A percentile compares a stretch with the other conserved stretches of the same genome.
Conservation (phyloP, 805 yeast species). For the Saturnispora saitoi region DNA sequence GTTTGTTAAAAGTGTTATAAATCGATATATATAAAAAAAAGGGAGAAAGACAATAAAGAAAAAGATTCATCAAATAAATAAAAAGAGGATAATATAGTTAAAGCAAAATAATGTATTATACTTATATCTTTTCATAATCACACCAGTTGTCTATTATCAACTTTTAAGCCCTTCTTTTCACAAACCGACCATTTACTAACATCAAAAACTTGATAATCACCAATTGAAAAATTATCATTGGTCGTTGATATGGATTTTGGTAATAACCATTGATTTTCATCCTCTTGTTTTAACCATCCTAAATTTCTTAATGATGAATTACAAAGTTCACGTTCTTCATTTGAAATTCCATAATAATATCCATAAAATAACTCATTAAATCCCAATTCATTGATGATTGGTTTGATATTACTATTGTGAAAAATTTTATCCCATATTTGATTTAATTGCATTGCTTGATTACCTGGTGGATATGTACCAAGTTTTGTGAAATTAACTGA, state of each 20-base stretch:
- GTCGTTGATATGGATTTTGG: constrained; percentile 30
- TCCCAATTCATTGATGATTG: constrained; percentile 24
- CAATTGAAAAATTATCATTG: constrained; percentile 34
- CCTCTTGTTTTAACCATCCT: constrained; percentile 30
- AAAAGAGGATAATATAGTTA: not conserved
- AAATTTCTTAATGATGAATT: constrained; percentile 27
- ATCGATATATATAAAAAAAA: not conserved
- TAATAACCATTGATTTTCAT: constrained; percentile 27
- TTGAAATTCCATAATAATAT: constrained; percentile 36
- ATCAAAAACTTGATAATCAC: constrained; percentile 37
- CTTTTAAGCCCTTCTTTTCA: constrained; percentile 33
- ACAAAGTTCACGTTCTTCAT: constrained; percentile 33
- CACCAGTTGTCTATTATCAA: constrained; percentile 21
- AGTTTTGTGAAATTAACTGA: constrained; percentile 19
- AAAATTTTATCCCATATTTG: constrained; percentile 27
- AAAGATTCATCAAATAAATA: not conserved
- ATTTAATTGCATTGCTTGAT: constrained; percentile 27
- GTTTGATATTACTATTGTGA: constrained; percentile 17
- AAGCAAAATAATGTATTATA: not conserved
- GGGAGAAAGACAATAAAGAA: not conserved
- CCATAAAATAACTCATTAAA: constrained; percentile 36
- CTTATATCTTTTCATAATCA: not conserved
- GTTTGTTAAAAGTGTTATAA: not conserved
- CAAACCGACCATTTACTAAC: constrained; percentile 35
- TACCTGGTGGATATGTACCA: constrained; percentile 25